Base-by-base conservation (phyloP, 192 early-diverging fungal genomes). In the Entophlyctis helioformis region DNA sequence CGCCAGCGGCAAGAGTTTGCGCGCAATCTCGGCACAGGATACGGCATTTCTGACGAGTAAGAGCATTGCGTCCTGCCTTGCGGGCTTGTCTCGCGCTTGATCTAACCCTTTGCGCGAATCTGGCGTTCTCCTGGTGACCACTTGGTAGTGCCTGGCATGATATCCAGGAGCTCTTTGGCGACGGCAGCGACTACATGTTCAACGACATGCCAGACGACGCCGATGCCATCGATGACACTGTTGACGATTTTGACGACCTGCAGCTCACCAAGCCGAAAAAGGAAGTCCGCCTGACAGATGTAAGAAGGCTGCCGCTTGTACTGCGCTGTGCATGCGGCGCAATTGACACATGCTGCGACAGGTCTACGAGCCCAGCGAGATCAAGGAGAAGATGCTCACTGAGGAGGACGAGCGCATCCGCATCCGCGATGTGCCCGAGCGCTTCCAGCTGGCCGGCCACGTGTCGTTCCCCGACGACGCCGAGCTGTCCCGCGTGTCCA, bases 91-190 rank as follows among this genome's bases (percentile, higher is more conserved):
- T 31, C 4, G 6, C 4, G 29, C 29, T 11, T 31, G 29, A 31
- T 31, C 11, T 31, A 11, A 4, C 11, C 29, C 6, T 31, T 11
- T 31, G 29, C 4, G 4, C 6, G 29, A 31, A 4, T 4, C 4
- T 0, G 25, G 39, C 22, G 38, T 46, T 20, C 29, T 33, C 4
- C 23, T 33, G 11, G 39, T 57, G 16, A 8, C 22, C 28, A 1
- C 44, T 5, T 21, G 39, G 3, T 25, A 78, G 73, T 26, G 71
- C 76, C 24, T 79, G 82, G 75, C 61, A 71, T 35, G 85, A 92
- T 50, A 76, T 86, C 55, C 76, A 84, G 37, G 83, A 88, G 44
- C 80, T 94, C n/a, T 94, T 97, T 67, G 93, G 89, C 23, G 84
- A 83, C 46, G 89, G 87, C 52, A 75, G 64, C n/a, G 89, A 97